These are phyloP conservation scores for Trametes hirsuta DNA, from an alignment of 1,284 basidiomycete genomes.

Conservation along the genomic window DNA sequence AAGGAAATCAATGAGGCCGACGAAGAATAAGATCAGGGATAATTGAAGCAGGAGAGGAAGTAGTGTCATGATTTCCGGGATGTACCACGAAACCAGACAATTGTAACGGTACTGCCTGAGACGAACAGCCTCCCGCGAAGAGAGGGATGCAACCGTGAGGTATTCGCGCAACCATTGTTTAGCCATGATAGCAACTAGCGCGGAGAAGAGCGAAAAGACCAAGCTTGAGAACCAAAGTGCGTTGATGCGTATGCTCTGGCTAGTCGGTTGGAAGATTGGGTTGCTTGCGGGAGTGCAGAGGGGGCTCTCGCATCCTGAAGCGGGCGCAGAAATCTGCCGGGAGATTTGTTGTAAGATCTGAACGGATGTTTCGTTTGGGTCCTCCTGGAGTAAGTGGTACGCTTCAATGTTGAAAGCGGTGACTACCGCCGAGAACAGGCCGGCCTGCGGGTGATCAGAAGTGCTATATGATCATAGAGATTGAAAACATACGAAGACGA, in stretches of 20 bases:
- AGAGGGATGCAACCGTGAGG: slow-evolving; percentile 16
- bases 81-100: slow-evolving; percentile 31
- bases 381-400: slow-evolving; percentile 25
- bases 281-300: background rate
- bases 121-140: slow-evolving; percentile 20
- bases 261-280: slow-evolving; percentile 2
- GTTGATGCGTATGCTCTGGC: slow-evolving; percentile 18
- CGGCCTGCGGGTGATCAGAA: slow-evolving; percentile 18
- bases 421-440: slow-evolving; percentile 29
- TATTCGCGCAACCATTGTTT: slow-evolving; percentile 31
- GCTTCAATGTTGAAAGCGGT: slow-evolving; percentile 31
- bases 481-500: background rate
- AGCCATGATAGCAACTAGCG: slow-evolving; percentile 27
- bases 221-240: slow-evolving; percentile 28
- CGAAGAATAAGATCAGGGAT: slow-evolving; percentile 31
- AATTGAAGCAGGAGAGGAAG: slow-evolving; percentile 35
- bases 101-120: slow-evolving; percentile 33
- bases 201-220: slow-evolving; percentile 25
- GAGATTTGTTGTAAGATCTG: slow-evolving; percentile 22
- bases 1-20: slow-evolving; percentile 31
- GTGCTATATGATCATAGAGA: background rate
- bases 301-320: background rate
- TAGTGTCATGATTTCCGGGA: slow-evolving; percentile 29
- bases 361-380: slow-evolving; percentile 8
- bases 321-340: slow-evolving; percentile 13